Percentiles rank a stretch among this genome's conserved stretches.
phyloP scores from a whole-genome alignment of 2,329 filamentous ascomycete species.

The Fusarium guadeloupense region DNA sequence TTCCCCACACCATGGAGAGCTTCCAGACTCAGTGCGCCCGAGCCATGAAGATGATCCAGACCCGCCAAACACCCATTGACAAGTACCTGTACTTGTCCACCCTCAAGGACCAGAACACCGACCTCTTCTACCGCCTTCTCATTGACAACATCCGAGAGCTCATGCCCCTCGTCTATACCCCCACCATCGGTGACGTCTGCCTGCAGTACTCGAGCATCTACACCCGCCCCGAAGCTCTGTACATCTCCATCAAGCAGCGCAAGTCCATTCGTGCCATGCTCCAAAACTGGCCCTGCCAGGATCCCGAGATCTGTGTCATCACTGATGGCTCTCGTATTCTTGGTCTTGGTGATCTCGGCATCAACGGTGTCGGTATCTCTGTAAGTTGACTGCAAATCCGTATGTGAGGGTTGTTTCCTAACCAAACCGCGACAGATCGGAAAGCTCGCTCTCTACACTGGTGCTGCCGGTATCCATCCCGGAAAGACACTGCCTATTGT shows the following conservation, averaged over 20 bases:
- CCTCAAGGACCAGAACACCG: constrained; percentile 77
- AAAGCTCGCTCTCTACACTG: constrained; percentile 94
- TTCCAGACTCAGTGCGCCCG: constrained; percentile 68
- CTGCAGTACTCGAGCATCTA: constrained; percentile 96
- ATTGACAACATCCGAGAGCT: constrained; percentile 80
- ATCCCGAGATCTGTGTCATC: constrained; percentile 95
- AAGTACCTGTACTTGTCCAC: constrained; percentile 85
- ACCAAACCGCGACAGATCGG: constrained; percentile 69
- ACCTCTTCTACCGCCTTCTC: constrained; percentile 85
- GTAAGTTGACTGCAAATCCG: constrained; percentile 57
- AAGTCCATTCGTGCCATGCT: constrained; percentile 90
- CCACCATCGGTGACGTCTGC: constrained; percentile 94
- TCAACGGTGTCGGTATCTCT: constrained; percentile 98
- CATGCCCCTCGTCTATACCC: constrained; percentile 87
- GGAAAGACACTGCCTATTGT: constrained; percentile 80
- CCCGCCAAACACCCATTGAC: constrained; percentile 76
- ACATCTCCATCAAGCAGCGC: constrained; percentile 94
- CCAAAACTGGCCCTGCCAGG: constrained; percentile 88
- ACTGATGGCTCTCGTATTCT: constrained; percentile 95
- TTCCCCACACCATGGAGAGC: constrained; percentile 71
- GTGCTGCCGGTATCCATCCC: constrained; percentile 93
- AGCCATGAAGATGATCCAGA: constrained; percentile 78
- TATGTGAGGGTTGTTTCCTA: constrained; percentile 5
- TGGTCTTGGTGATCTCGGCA: constrained; percentile 91
- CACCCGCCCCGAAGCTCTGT: constrained; percentile 93